Evolutionary conservation across 495 filamentous ascomycete genomes (phyloP).

Genomic region (Friedmanniomyces endolithicus): DNA sequence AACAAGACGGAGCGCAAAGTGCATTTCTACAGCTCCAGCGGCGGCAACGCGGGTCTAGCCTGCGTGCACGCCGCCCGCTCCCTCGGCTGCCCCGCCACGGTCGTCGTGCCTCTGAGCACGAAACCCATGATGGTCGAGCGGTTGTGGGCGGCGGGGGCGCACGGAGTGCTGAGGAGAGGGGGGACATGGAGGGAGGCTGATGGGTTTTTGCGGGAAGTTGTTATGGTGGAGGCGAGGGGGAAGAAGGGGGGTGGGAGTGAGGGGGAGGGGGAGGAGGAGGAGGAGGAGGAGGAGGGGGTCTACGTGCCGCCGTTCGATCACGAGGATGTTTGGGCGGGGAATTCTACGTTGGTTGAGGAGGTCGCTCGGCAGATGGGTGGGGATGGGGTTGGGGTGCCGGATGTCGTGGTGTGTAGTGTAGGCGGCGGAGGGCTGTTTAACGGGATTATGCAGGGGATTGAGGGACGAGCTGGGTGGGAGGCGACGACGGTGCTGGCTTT

Average conservation of each 20-base stretch:
- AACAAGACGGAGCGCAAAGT: conserved; percentile 26
- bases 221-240: conserved; percentile 36
- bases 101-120: conserved; percentile 65
- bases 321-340: conserved; percentile 70
- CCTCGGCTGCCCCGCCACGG: conserved; percentile 62
- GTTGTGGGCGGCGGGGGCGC: conserved; percentile 54
- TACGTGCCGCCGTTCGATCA: conserved; percentile 92
- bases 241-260: too few relatives aligned
- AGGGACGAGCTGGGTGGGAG: conserved; percentile 27
- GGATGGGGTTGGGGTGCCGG: conserved; percentile 30
- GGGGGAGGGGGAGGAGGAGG: too few relatives aligned
- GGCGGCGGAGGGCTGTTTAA: conserved; percentile 82
- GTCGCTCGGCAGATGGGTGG: conserved; percentile 44
- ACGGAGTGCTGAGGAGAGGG: conserved; percentile 58
- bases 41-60: conserved; percentile 87
- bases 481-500: conserved; percentile 56
- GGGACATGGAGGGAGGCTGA: conserved; percentile 68
- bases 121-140: conserved; percentile 60
- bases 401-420: conserved; percentile 70
- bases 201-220: conserved; percentile 47
- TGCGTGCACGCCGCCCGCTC: conserved; percentile 64
- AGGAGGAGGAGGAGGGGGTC: conserved; percentile 43
- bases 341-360: conserved; percentile 62
- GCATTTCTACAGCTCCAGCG: conserved; percentile 81
- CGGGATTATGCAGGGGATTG: conserved; percentile 64